Evolutionary conservation across 164 flowering plant species (phyloP).

Genomic region (Sedum album): DNA sequence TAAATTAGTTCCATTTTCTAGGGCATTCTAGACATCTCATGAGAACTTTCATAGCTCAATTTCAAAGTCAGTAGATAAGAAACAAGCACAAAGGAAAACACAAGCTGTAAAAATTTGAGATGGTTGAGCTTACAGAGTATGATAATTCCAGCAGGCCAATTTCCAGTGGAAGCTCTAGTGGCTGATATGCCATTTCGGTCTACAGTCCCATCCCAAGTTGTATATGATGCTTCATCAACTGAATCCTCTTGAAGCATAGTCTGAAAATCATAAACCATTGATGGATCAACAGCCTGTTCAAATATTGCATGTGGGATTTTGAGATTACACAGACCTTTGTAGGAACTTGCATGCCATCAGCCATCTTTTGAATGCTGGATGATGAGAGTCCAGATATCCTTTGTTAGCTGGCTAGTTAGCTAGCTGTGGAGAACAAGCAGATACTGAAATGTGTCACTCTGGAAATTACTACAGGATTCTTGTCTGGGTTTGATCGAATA

Average conservation of each 20-base stretch:
- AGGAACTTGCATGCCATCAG: slow-evolving; percentile 26
- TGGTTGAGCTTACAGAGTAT: slow-evolving; percentile 65
- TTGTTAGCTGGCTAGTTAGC: not conserved
- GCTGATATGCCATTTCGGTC: slow-evolving; percentile 75
- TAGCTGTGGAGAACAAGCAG: not conserved
- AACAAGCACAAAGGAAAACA: no score
- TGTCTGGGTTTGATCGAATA: not conserved
- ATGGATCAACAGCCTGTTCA: not conserved
- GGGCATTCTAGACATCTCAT: not conserved
- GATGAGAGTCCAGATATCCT: not conserved
- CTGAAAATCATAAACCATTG: slow-evolving; percentile 14
- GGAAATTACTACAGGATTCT: not conserved
- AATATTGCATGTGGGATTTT: not conserved
- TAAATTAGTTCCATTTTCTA: not conserved
- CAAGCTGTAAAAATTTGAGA: not conserved
- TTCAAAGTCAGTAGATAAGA: not conserved
- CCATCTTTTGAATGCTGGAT: slow-evolving; percentile 24
- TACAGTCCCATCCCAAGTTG: slow-evolving; percentile 74
- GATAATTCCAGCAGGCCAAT: slow-evolving; percentile 69
- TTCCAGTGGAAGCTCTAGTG: slow-evolving; percentile 47
- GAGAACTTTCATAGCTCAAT: not conserved
- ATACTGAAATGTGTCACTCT: slow-evolving; percentile 3
- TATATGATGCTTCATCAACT: slow-evolving; percentile 24
- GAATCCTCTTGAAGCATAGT: slow-evolving; percentile 23
- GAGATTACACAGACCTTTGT: slow-evolving; percentile 29